Percentiles rank a stretch among this genome's conserved stretches.
These are phyloP conservation scores for Diaporthe sp. DNA, from an alignment of 2,329 filamentous ascomycete species.

Conservation along the genomic window DNA sequence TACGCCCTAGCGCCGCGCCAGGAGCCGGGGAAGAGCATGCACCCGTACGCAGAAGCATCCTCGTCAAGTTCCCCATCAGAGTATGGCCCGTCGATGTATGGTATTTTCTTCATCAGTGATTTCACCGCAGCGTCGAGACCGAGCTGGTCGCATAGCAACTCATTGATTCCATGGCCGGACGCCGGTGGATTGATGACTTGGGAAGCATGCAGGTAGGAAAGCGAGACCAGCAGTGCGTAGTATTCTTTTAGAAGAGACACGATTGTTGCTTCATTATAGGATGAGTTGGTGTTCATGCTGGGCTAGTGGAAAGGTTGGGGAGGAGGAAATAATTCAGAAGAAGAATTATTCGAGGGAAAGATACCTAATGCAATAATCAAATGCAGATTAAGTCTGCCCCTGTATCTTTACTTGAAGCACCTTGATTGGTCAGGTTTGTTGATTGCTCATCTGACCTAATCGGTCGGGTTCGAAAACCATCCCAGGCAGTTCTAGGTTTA, in stretches of 20 bases:
- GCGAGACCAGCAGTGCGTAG: neutral
- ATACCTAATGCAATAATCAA: neutral
- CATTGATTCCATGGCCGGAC: neutral
- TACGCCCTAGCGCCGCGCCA: neutral
- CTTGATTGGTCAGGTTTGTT: no score
- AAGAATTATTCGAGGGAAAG: no score
- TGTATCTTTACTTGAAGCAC: no score
- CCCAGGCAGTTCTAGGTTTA: no score
- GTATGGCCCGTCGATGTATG: constrained; percentile 14
- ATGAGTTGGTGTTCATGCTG: neutral
- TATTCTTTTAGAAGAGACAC: constrained; percentile 16
- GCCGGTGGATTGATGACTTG: constrained; percentile 1
- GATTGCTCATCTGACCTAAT: no score
- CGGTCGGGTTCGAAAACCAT: no score
- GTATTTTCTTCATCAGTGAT: constrained; percentile 9
- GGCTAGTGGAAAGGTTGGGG: neutral
- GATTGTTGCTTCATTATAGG: neutral
- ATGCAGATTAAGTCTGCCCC: no score
- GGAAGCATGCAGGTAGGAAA: constrained; percentile 1
- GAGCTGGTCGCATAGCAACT: neutral
- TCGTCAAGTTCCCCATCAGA: neutral
- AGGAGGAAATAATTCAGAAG: neutral
- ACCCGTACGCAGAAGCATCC: constrained; percentile 7
- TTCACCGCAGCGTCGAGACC: constrained; percentile 1
- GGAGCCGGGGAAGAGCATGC: neutral